These are phyloP conservation scores for Catharanthus roseus DNA, from an alignment of 257 asterid species.

Conservation along the genomic window DNA sequence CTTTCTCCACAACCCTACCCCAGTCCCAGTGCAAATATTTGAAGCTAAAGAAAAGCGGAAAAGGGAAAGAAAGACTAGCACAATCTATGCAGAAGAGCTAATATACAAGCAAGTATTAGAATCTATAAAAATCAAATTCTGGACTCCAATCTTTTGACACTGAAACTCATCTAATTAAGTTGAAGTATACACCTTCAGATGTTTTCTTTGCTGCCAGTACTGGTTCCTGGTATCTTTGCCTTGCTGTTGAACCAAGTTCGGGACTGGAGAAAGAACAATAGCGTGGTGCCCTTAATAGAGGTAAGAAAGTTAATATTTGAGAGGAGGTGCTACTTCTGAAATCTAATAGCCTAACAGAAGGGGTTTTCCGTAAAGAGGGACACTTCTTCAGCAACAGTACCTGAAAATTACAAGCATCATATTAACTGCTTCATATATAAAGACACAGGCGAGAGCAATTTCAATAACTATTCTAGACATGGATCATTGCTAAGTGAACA, in stretches of 20 bases:
- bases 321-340: conserved; percentile 57
- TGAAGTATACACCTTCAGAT: conserved; percentile 51
- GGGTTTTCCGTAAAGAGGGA: conserved; percentile 55
- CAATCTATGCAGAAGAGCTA: not conserved
- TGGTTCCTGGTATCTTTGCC: conserved; percentile 64
- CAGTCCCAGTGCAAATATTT: not conserved
- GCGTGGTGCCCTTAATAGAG: conserved; percentile 40
- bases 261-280: conserved; percentile 46
- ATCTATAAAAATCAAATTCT: conserved; percentile 9
- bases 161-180: not conserved
- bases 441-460: not conserved
- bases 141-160: not conserved
- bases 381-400: conserved; percentile 62
- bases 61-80: not conserved
- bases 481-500: not conserved
- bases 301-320: conserved; percentile 42
- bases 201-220: conserved; percentile 74
- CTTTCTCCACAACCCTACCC: not conserved
- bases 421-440: conserved; percentile 23
- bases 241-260: conserved; percentile 44
- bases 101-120: conserved; percentile 10
- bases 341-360: conserved; percentile 44
- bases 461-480: not conserved
- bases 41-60: not conserved
- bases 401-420: conserved; percentile 44